These are phyloP conservation scores for Helotiales sp. DNA, from an alignment of 2,329 filamentous ascomycete species.

Conservation along the genomic window DNA sequence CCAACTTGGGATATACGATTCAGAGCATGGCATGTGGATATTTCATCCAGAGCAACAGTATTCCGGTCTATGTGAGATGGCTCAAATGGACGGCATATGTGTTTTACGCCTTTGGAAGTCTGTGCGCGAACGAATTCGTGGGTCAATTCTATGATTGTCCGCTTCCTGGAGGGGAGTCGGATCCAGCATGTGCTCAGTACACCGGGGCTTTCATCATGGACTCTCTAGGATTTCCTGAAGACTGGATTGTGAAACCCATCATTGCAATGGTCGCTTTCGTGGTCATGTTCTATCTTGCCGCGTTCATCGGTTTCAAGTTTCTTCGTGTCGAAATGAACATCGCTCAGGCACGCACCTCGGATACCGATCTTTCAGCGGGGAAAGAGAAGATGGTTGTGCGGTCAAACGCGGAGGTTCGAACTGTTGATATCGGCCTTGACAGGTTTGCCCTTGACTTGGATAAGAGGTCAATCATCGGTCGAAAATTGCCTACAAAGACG, in stretches of 20 bases:
- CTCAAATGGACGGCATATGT: slow-evolving; percentile 70
- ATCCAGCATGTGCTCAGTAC: slow-evolving; percentile 71
- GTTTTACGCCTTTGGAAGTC: slow-evolving; percentile 73
- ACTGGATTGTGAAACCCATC: slow-evolving; percentile 73
- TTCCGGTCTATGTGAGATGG: slow-evolving; percentile 81
- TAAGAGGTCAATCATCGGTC: slow-evolving; percentile 60
- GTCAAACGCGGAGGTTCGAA: slow-evolving; percentile 58
- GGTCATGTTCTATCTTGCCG: slow-evolving; percentile 64
- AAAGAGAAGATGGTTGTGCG: slow-evolving; percentile 70
- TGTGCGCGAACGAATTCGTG: slow-evolving; percentile 74
- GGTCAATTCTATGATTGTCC: slow-evolving; percentile 77
- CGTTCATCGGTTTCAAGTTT: slow-evolving; percentile 66
- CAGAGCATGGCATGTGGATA: slow-evolving; percentile 78
- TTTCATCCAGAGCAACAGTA: slow-evolving; percentile 74
- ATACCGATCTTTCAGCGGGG: slow-evolving; percentile 68
- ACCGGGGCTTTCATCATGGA: slow-evolving; percentile 72
- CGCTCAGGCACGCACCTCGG: slow-evolving; percentile 61
- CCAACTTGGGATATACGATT: slow-evolving; percentile 73
- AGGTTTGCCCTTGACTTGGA: slow-evolving; percentile 67
- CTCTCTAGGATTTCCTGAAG: slow-evolving; percentile 67
- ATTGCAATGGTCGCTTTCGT: slow-evolving; percentile 65
- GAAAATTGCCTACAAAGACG: slow-evolving; percentile 56
- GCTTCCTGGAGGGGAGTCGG: slow-evolving; percentile 60
- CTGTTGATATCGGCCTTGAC: slow-evolving; percentile 68
- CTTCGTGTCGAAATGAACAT: slow-evolving; percentile 72